These are phyloP conservation scores for Platanthera zijinensis DNA, from an alignment of 106 monocot genomes.

Conservation along the genomic window DNA sequence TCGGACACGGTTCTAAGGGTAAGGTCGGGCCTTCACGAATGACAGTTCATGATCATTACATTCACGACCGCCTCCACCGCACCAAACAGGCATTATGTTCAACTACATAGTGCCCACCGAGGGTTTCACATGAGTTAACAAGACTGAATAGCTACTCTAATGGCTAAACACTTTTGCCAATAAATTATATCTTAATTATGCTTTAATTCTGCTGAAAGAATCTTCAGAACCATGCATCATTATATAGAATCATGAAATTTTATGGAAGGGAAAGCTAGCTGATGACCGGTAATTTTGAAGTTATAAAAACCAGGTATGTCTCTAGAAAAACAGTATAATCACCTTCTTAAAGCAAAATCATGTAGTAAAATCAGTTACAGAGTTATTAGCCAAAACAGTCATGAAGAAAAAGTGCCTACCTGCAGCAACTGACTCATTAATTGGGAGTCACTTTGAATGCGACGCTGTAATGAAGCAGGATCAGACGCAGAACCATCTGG, in stretches of 20 bases:
- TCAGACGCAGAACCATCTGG: slow-evolving; percentile 85
- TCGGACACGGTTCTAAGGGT: no score
- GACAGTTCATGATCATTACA: no score
- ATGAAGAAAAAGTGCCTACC: slow-evolving; percentile 21
- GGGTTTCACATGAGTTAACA: background rate
- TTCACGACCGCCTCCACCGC: no score
- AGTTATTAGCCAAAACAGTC: background rate
- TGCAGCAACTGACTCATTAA: slow-evolving; percentile 74
- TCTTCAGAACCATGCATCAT: background rate
- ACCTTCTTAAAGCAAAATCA: background rate
- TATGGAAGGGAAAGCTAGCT: background rate
- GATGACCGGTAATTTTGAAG: background rate
- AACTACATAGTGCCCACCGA: background rate
- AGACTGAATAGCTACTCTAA: background rate
- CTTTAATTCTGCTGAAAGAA: background rate
- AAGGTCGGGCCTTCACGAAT: no score
- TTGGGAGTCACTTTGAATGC: slow-evolving; percentile 58
- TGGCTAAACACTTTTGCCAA: background rate
- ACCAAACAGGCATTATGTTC: no score
- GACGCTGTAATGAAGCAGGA: slow-evolving; percentile 75
- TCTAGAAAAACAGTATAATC: background rate
- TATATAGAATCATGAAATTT: background rate
- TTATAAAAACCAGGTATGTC: background rate
- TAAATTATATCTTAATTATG: background rate
- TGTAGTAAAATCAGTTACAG: background rate